These are phyloP conservation scores for Pichia deserticola DNA, from an alignment of 805 yeast species.

Conservation along the genomic window DNA sequence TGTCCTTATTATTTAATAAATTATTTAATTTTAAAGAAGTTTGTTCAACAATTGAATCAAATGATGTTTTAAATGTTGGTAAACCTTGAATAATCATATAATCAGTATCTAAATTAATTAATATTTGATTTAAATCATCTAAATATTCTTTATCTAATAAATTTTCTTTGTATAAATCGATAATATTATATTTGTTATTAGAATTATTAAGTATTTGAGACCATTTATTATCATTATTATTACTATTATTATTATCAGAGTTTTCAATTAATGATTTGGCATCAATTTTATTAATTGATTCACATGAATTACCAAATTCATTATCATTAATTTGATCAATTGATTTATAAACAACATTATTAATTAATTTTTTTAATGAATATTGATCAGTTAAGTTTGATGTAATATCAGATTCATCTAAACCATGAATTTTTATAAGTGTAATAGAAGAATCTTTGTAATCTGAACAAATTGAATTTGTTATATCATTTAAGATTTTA, in stretches of 20 bases:
- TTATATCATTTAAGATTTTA: conserved; percentile 8
- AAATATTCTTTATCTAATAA: background rate
- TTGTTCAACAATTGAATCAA: conserved; percentile 13
- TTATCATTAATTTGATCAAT: background rate
- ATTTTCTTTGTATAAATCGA: conserved; percentile 4
- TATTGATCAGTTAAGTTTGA: conserved; percentile 8
- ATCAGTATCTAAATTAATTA: conserved; percentile 10
- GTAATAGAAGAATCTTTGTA: conserved; percentile 7
- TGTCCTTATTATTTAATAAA: background rate
- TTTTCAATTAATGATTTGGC: background rate
- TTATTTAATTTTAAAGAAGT: conserved; percentile 12
- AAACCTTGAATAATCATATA: conserved; percentile 28
- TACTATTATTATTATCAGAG: too few species aligned
- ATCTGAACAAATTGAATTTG: conserved; percentile 14
- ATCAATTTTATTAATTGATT: background rate
- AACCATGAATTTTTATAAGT: conserved; percentile 16
- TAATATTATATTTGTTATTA: background rate
- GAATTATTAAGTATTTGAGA: background rate
- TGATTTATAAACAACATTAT: conserved; percentile 20
- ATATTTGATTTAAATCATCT: conserved; percentile 9
- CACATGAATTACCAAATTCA: background rate
- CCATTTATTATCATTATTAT: background rate
- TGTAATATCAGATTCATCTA: conserved; percentile 14
- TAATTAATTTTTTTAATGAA: conserved; percentile 7
- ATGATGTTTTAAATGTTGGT: conserved; percentile 17